Evolutionary conservation across 106 monocot genomes (phyloP), one percentile per base, ranked within the genome.

Genomic region (Allium fistulosum): DNA sequence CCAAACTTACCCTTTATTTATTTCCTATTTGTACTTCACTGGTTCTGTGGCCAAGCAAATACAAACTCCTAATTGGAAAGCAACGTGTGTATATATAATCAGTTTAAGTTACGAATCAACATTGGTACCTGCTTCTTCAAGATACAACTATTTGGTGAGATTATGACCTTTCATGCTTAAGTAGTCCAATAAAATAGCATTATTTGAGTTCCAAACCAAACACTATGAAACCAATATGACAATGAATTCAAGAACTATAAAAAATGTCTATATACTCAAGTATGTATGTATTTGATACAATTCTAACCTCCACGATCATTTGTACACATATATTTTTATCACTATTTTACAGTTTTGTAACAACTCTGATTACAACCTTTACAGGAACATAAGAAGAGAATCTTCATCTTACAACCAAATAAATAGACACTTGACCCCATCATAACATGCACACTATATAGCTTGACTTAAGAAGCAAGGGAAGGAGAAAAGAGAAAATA

Each of bases 401-500:
- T 37, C 37, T 8, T n/a, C 17, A 15, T 59, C 48, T 58, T 59
- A 15, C 8, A 48, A n/a, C 59, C 22, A 46, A 71, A 71, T 48
- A 9, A 61, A 61, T 22, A 26, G 11, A 14, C 46, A 17, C 11
- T 70, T 59, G 16, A 49, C 48, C 60, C 22, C 59, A 71, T 49
- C 14, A 58, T 11, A 49, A 14, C 70, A 57, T 59, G 58, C 70
- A 70, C 59, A 26, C 46, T 70, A 13, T 55, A 37, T 68, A 37
- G 13, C 68, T 68, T 68, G 68, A 61, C 71, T 71, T 60, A 8
- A 71, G 48, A 48, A 58, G 71, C 59, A 71, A 60, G 71, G 61
- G 49, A 61, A 49, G 18, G 48, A 17, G 26, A 49, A 18, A 49
- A 65, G 47, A 48, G 49, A 7, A 37, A 45, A 12, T 62, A 28